phyloP scores from a whole-genome alignment of 306 rosid genomes.

The Macrotyloma uniflorum region DNA sequence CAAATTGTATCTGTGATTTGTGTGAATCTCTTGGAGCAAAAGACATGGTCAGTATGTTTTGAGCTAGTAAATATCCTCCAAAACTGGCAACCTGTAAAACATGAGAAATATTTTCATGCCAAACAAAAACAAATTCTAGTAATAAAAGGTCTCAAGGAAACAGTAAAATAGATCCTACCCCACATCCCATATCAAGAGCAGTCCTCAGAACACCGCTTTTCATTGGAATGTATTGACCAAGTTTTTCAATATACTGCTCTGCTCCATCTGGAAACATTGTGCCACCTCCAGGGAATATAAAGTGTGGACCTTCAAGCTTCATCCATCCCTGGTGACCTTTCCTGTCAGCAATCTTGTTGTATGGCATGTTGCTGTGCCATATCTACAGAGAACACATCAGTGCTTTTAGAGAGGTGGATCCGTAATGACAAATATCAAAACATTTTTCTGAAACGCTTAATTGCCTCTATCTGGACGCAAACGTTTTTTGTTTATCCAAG shows the following conservation, averaged over 20 bases:
- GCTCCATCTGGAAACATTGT: constrained; percentile 99
- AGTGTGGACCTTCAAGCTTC: constrained; percentile 84
- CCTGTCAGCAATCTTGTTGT: constrained; percentile 94
- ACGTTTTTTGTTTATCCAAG: neutral
- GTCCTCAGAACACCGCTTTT: constrained; percentile 75
- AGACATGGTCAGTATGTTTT: constrained; percentile 78
- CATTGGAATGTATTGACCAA: constrained; percentile 88
- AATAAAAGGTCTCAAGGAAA: constrained; percentile 3
- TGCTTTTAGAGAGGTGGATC: constrained; percentile 24
- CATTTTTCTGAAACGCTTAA: neutral
- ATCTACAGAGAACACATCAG: constrained; percentile 55
- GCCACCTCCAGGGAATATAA: constrained; percentile 99
- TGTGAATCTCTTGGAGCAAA: constrained; percentile 99
- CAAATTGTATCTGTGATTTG: constrained; percentile 96
- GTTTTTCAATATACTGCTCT: constrained; percentile 86
- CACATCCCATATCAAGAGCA: constrained; percentile 99
- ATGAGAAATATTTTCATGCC: constrained; percentile 20
- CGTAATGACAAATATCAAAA: constrained; percentile 1
- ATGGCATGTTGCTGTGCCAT: constrained; percentile 97
- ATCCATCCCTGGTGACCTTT: constrained; percentile 99
- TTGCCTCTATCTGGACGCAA: neutral
- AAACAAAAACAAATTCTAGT: constrained; percentile 22
- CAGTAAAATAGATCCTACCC: constrained; percentile 61
- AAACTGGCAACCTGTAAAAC: constrained; percentile 92
- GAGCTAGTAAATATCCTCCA: constrained; percentile 82